Base-by-base conservation (phyloP, 2,329 filamentous ascomycete genomes). In the Aphanocladium album region DNA sequence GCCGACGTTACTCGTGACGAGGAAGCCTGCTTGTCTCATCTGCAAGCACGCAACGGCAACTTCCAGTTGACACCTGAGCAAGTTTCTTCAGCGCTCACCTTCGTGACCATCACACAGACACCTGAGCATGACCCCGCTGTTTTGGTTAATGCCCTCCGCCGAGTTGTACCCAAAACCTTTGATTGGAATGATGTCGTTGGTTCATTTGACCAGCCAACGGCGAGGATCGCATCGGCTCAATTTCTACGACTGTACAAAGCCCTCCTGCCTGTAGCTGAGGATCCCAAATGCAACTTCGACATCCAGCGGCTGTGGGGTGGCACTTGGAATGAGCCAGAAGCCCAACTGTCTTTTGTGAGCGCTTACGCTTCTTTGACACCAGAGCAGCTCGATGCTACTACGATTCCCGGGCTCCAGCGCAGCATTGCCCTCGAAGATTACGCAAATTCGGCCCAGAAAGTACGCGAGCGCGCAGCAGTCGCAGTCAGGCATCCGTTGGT, bases 301-400 rank as follows among this genome's bases (percentile, higher is more conserved):
- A 89, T 99, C 49, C 92, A 97, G 72, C 83, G 82, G 43, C 79
- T 99, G 23, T 98, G 95, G 93, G 93, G 93, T 62, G 93, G 93
- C 68, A 80, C 85, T 63, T 99, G 96, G 93, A 86, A 88, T 64
- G 85, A 96, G 66, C 84, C 89, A 16, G 87, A 96, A 64, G 91
- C 95, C 0, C 93, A 98, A 65, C 79, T 99, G 39, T 96, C 93
- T n/a, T 97, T 98, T 71, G 85, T 98, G 58, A 89, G 89, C 64
- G 92, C 92, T 19, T 97, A 93, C 71, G 82, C 93, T 23, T 90
- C 89, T 4, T 83, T 93, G 60, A 84, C 83, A 14, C 83, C 88
- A 0, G 84, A 90, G 30, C 85, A 93, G 68, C 81, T 96, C 27
- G 92, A 98, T 71, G 89, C 91, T 3, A 89, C 87, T 14, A 89